Conservation (phyloP, 139 green algal species). For the Gonium pectorale region DNA sequence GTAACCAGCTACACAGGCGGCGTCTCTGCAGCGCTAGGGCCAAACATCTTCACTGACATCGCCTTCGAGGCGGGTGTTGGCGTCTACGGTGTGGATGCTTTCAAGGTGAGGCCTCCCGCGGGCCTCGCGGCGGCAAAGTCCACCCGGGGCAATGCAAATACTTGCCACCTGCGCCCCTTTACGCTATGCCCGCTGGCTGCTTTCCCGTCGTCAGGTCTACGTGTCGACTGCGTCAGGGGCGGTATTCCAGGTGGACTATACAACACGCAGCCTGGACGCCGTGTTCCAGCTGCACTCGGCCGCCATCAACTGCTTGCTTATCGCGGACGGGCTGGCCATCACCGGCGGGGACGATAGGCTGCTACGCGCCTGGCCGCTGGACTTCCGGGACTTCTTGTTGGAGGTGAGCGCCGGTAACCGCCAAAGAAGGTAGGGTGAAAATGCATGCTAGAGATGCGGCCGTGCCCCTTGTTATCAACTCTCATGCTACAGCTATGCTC, state of each 20-base stretch:
- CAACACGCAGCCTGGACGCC: constrained; percentile 61
- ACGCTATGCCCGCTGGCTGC: too few species aligned
- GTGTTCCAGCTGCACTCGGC: constrained; percentile 82
- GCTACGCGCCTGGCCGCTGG: constrained; percentile 81
- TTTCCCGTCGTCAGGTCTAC: constrained; percentile 62
- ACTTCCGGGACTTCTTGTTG: constrained; percentile 84
- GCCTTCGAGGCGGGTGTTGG: constrained; percentile 73
- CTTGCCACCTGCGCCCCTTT: too few species aligned
- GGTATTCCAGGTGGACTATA: constrained; percentile 39
- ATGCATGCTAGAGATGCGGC: too few species aligned
- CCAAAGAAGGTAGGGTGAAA: too few species aligned
- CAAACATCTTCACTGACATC: constrained; percentile 88
- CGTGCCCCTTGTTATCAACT: too few species aligned
- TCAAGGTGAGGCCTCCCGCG: constrained; percentile 31
- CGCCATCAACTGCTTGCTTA: constrained; percentile 72
- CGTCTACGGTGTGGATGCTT: constrained; percentile 40
- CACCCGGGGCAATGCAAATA: too few species aligned
- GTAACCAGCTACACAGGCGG: constrained; percentile 44
- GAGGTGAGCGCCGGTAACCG: constrained; percentile 74
- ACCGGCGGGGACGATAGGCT: constrained; percentile 77
- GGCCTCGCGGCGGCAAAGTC: too few species aligned
- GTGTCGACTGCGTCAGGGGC: constrained; percentile 61
- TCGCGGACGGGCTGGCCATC: constrained; percentile 78
- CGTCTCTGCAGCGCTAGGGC: constrained; percentile 52
- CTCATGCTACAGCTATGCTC: too few species aligned